phyloP scores from a whole-genome alignment of 352 stramenopile species.

The Globisporangium radiosum region DNA sequence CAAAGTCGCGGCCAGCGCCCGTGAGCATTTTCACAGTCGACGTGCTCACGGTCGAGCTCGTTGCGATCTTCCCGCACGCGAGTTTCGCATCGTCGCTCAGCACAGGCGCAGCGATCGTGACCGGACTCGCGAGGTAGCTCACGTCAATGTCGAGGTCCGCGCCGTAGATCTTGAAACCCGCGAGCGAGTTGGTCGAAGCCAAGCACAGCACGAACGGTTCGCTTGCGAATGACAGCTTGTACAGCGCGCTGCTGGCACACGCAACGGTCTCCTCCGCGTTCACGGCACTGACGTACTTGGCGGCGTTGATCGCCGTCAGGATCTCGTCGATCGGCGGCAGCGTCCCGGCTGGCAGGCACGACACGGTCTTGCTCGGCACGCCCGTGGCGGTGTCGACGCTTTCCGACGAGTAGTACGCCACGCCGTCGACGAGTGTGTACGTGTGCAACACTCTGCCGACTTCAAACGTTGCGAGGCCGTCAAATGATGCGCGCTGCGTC shows the following conservation, averaged over 20 bases:
- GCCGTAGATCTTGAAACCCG: conserved; percentile 31
- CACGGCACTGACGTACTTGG: neutral
- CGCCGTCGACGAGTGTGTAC: too few species aligned
- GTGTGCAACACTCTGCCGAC: too few species aligned
- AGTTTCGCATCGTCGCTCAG: conserved; percentile 7
- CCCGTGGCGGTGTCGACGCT: too few species aligned
- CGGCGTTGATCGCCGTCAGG: conserved; percentile 1
- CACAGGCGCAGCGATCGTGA: neutral
- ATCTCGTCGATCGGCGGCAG: neutral
- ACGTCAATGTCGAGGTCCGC: conserved; percentile 37
- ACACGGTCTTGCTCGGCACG: too few species aligned
- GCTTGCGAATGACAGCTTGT: conserved; percentile 23
- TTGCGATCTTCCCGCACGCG: conserved; percentile 6
- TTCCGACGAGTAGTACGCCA: too few species aligned
- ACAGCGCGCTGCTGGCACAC: conserved; percentile 1
- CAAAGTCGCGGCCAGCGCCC: conserved; percentile 7
- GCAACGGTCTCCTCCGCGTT: neutral
- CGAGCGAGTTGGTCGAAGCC: neutral
- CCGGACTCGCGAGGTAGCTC: conserved; percentile 15
- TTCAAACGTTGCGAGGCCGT: too few species aligned
- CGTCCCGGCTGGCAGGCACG: neutral
- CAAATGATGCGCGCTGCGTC: too few species aligned
- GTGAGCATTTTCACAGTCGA: conserved; percentile 8
- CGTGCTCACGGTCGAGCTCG: conserved; percentile 7
- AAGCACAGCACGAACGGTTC: conserved; percentile 40